Conservation (phyloP, 23 red algal species). For the Cyanidioschyzon merolae region DNA sequence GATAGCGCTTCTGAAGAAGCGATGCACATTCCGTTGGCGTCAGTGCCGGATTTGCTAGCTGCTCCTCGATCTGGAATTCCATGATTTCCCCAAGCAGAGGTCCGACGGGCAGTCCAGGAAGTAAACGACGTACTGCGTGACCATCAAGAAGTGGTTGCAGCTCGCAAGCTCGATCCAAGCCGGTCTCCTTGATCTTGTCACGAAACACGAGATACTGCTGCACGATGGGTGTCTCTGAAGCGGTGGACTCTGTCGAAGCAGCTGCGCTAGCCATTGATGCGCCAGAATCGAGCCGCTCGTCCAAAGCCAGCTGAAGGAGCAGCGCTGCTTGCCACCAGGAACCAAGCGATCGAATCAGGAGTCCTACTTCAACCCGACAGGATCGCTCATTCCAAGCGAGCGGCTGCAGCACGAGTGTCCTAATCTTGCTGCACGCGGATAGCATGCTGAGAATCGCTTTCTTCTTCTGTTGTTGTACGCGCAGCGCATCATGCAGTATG, state of each 20-base stretch:
- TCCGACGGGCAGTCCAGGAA: conserved; percentile 45
- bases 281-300: conserved; percentile 19
- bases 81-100: conserved; percentile 49
- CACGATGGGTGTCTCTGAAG: not conserved
- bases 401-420: not conserved
- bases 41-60: conserved; percentile 34
- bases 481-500: conserved; percentile 38
- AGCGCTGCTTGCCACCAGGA: not conserved
- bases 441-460: conserved; percentile 23
- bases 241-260: not conserved
- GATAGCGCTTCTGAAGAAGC: conserved; percentile 34
- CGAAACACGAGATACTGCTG: conserved; percentile 23
- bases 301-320: not conserved
- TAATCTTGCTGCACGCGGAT: conserved; percentile 19
- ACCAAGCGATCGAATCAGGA: not conserved
- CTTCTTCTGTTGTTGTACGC: conserved; percentile 27
- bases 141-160: conserved; percentile 57
- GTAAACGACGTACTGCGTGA: conserved; percentile 32
- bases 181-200: conserved; percentile 30
- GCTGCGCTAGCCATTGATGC: not conserved
- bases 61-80: conserved; percentile 47
- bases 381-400: not conserved
- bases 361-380: not conserved
- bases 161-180: conserved; percentile 38
- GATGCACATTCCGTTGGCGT: conserved; percentile 24